Evolutionary conservation across 108 stramenopile genomes (phyloP), one percentile per base, ranked within the genome.

Genomic region (Stephanodiscus minutulus): DNA sequence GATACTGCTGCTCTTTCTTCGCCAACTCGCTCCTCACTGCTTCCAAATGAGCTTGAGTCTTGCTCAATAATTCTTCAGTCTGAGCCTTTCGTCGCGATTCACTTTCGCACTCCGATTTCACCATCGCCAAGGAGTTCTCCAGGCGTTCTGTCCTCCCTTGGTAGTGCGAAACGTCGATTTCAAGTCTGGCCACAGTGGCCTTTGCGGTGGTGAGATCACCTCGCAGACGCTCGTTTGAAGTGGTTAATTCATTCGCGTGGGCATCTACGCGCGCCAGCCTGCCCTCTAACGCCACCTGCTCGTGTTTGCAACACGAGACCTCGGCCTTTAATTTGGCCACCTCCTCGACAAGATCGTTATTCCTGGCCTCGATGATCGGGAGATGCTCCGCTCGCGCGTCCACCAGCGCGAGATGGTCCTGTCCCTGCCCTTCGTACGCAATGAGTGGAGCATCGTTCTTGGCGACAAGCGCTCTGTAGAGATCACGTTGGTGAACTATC

Each of bases 401-500:
- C 1, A 83, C 73, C 20, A 82, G 39, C n/a, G 49, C 58, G 61
- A 90, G 79, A 21, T 82, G 77, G 6, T 66, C 64, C 36, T 67
- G 61, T 9, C 64, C 44, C 4, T 76, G 74, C 8, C 43, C 64
- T 3, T 82, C 67, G 12, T 74, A 7, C 11, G 71, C 47, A 24
- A 82, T 9, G 31, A 61, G 35, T 64, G 60, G 63, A 59, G 74
- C 72, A 56, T 91, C 89, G 55, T 91, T 83, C 54, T 88, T 86
- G 15, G 75, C 75, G 36, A 92, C 73, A 37, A 92, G 57, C 7
- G 88, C 88, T 24, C 91, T 83, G 74, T 94, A 96, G 13, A 94
- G 67, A 74, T 96, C 92, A 7, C 95, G 88, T 57, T 94, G 95
- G 66, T 93, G 87, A 10, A 91, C 92, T 50, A 94, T 92, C 33